A percentile compares a stretch with the other conserved stretches of the same genome.
Conservation (phyloP, 768 basidiomycete species). For the Tylopilus subfusipes region DNA sequence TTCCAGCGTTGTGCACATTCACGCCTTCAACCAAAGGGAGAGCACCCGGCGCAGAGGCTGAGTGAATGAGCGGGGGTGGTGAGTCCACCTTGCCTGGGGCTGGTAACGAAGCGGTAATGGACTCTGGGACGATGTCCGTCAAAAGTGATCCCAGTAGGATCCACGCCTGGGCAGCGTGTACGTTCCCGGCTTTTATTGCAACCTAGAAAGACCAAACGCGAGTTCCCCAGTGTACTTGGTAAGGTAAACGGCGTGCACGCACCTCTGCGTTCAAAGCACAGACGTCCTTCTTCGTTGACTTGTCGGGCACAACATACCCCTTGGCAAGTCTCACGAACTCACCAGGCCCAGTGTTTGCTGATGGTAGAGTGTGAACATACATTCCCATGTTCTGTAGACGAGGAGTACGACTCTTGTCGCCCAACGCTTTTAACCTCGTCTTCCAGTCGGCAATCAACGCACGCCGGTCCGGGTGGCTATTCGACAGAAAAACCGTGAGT, state of each 20-base stretch:
- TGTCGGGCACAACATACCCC: conserved; percentile 47
- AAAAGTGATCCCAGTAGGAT: conserved; percentile 57
- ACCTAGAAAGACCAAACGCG: conserved; percentile 33
- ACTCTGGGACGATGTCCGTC: conserved; percentile 43
- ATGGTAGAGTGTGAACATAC: conserved; percentile 26
- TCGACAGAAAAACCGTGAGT: conserved; percentile 1
- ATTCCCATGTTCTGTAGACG: conserved; percentile 57
- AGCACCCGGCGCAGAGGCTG: conserved; percentile 41
- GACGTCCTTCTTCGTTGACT: conserved; percentile 38
- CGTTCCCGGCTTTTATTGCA: conserved; percentile 56
- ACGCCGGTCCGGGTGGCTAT: conserved; percentile 37
- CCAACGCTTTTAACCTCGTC: conserved; percentile 51
- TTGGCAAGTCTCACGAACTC: conserved; percentile 60
- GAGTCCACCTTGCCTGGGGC: conserved; percentile 15
- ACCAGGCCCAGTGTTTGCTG: conserved; percentile 29
- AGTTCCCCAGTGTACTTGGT: background rate
- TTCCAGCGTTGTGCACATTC: conserved; percentile 6
- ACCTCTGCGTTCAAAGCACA: conserved; percentile 64
- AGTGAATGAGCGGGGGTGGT: conserved; percentile 33
- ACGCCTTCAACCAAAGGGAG: conserved; percentile 27
- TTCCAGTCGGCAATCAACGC: conserved; percentile 25
- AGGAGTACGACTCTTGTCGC: conserved; percentile 53
- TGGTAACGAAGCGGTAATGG: conserved; percentile 26
- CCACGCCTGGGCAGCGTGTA: conserved; percentile 64
- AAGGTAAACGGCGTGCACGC: conserved; percentile 2